Percentiles rank a stretch among this genome's conserved stretches.
phyloP scores from a whole-genome alignment of 129 eudicot genomes.

The Gnaphalium uliginosum region DNA sequence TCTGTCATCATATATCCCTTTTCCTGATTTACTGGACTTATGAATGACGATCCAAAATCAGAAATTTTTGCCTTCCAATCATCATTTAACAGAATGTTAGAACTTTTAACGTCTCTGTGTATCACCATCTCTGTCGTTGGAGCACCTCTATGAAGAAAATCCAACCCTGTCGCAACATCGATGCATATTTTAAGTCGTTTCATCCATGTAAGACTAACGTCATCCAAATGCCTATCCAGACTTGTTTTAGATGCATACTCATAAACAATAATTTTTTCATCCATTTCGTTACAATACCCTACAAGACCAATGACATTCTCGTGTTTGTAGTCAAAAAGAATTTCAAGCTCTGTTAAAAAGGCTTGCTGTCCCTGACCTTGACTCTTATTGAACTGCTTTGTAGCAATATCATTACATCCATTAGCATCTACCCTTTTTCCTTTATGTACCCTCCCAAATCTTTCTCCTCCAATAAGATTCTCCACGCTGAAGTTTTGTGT shows the following conservation, averaged over 20 bases:
- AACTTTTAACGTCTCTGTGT: background rate
- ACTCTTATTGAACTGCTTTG: background rate
- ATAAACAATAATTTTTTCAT: background rate
- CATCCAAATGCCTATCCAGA: background rate
- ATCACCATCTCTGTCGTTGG: conserved; percentile 3
- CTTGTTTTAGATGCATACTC: background rate
- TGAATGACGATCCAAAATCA: background rate
- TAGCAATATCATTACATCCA: background rate
- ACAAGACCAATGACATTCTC: background rate
- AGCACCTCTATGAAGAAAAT: background rate
- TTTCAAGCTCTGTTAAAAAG: background rate
- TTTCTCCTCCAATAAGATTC: background rate
- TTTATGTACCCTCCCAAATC: background rate
- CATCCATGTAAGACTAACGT: background rate
- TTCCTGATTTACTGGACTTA: background rate
- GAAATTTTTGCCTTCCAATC: background rate
- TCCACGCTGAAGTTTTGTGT: background rate
- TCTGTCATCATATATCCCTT: background rate
- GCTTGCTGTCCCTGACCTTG: background rate
- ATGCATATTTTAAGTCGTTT: conserved; percentile 4
- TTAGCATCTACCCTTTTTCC: background rate
- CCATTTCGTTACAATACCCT: background rate
- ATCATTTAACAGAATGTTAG: background rate
- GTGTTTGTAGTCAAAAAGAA: background rate
- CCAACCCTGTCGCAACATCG: background rate